Conservation (phyloP, 2,329 filamentous ascomycete genomes). For the Alternaria ethzedia region DNA sequence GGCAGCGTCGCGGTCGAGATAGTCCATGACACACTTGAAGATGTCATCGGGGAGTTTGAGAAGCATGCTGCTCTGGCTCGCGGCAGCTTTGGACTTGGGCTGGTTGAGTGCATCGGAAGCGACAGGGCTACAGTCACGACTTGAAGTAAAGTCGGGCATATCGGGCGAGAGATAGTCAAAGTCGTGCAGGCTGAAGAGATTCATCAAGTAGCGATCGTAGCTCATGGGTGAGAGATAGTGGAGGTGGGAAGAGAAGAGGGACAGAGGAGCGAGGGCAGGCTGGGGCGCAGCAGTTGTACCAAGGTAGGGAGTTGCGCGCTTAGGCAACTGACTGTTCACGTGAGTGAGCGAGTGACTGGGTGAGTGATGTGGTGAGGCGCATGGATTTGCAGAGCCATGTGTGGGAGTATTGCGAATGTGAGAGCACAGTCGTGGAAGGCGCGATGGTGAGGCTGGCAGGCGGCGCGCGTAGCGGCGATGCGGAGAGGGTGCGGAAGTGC, state of each 20-base stretch:
- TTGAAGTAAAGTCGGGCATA: constrained; percentile 24
- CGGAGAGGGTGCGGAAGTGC: constrained; percentile 21
- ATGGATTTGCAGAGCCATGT: background rate
- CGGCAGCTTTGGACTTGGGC: constrained; percentile 19
- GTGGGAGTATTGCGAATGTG: background rate
- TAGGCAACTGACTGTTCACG: background rate
- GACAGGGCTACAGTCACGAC: constrained; percentile 33
- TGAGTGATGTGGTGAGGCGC: background rate
- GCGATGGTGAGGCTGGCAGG: background rate
- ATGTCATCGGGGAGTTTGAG: constrained; percentile 45
- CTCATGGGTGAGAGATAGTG: constrained; percentile 10
- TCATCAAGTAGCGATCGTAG: constrained; percentile 17
- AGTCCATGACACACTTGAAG: constrained; percentile 46
- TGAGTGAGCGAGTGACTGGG: background rate
- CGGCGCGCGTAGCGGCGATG: background rate
- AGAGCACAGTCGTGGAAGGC: background rate
- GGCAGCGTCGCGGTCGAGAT: constrained; percentile 41
- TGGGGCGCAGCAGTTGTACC: constrained; percentile 1
- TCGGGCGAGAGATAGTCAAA: constrained; percentile 28
- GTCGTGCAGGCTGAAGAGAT: constrained; percentile 28
- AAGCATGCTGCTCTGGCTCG: constrained; percentile 31
- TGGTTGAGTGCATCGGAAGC: constrained; percentile 25
- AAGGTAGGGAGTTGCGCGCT: background rate
- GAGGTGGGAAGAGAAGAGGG: background rate
- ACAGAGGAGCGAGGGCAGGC: background rate